Evolutionary conservation across 176 grass and related monocot species (phyloP).

Genomic region (Elymus sibiricus): DNA sequence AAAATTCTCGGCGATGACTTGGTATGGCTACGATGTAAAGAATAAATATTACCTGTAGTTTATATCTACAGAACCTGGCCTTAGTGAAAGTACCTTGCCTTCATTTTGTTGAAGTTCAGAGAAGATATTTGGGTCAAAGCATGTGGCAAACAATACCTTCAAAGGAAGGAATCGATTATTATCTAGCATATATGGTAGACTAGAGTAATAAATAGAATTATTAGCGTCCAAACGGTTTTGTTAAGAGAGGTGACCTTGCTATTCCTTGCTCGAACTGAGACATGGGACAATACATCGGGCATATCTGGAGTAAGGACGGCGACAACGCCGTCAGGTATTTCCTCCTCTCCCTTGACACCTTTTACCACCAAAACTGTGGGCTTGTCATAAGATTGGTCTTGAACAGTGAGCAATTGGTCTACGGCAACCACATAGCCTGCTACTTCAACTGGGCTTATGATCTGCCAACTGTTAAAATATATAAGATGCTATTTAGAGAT

Average conservation of each 20-base stretch:
- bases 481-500: not conserved
- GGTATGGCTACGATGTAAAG: not conserved
- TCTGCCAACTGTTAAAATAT: constrained; percentile 75
- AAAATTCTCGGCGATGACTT: not conserved
- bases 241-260: constrained; percentile 58
- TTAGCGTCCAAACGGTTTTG: not conserved
- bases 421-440: constrained; percentile 79
- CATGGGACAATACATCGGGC: constrained; percentile 95
- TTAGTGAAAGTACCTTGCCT: constrained; percentile 65
- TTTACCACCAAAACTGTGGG: constrained; percentile 86
- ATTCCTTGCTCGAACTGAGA: constrained; percentile 96
- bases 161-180: constrained; percentile 1
- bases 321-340: constrained; percentile 88
- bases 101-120: constrained; percentile 62
- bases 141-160: constrained; percentile 95
- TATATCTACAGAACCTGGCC: constrained; percentile 79
- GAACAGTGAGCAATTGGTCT: constrained; percentile 70
- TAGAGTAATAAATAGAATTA: not conserved
- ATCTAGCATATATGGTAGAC: not conserved
- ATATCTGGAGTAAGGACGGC: constrained; percentile 94
- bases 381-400: constrained; percentile 77
- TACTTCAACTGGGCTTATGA: constrained; percentile 95
- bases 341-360: constrained; percentile 92
- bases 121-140: constrained; percentile 69
- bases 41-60: constrained; percentile 56